Evolutionary conservation across 164 flowering plant genomes (phyloP).

Genomic region (Echeveria elegans): DNA sequence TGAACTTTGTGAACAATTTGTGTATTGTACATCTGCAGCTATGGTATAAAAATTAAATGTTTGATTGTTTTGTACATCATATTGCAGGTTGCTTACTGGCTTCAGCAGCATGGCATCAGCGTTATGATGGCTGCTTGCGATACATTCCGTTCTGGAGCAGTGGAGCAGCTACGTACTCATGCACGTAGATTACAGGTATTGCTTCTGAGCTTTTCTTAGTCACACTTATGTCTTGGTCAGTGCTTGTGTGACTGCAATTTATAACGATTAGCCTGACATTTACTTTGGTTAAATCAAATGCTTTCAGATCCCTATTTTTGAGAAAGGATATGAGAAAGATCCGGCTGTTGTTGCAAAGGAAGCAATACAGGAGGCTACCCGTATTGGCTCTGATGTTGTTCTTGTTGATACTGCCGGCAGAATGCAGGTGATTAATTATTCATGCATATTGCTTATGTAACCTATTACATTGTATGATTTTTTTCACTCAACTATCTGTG

Average conservation of each 20-base stretch:
- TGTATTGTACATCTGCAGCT: not conserved
- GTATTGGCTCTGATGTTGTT: slow-evolving; percentile 87
- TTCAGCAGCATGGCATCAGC: slow-evolving; percentile 73
- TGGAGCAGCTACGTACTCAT: slow-evolving; percentile 95
- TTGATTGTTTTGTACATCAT: no score
- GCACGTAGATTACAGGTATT: slow-evolving; percentile 91
- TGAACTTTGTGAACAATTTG: not conserved
- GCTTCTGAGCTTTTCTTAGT: not conserved
- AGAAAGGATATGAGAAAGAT: slow-evolving; percentile 97
- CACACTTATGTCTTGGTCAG: not conserved
- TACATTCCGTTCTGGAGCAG: slow-evolving; percentile 96
- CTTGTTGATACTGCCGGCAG: slow-evolving; percentile 97
- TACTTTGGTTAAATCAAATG: not conserved
- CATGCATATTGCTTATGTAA: not conserved
- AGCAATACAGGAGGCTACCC: slow-evolving; percentile 86
- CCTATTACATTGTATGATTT: slow-evolving; percentile 40
- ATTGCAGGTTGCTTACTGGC: slow-evolving; percentile 96
- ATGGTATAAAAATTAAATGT: not conserved
- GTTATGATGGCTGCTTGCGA: slow-evolving; percentile 99
- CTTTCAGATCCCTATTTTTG: slow-evolving; percentile 39
- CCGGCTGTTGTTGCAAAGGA: slow-evolving; percentile 98
- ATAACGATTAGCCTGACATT: not conserved
- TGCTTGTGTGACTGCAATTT: not conserved
- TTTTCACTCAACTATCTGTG: no score
- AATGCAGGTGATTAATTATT: slow-evolving; percentile 63